Conservation (phyloP, 1,139 yeast genomes). For the Groenewaldozyma auringiensis region DNA sequence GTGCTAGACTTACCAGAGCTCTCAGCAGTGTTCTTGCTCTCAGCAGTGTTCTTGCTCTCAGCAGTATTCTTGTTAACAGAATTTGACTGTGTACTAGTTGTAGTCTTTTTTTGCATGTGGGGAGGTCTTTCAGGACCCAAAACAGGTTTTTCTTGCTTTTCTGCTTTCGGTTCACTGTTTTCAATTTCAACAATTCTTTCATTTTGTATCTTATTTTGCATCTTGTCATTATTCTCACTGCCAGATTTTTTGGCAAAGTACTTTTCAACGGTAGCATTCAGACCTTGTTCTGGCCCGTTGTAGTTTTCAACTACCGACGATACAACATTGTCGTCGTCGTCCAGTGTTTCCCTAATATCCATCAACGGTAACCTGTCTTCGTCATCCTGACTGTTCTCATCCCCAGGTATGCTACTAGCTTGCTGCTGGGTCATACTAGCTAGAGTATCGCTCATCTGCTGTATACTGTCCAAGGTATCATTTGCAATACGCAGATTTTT, state of each 20-base stretch:
- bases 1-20: too few relatives aligned
- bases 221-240: background rate
- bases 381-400: constrained; percentile 9
- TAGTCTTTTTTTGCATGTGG: background rate
- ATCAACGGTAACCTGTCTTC: constrained; percentile 53
- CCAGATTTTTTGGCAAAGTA: background rate
- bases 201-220: background rate
- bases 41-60: too few relatives aligned
- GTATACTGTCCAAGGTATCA: background rate
- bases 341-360: constrained; percentile 81
- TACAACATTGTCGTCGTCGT: constrained; percentile 66
- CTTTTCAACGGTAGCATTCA: background rate
- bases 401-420: background rate
- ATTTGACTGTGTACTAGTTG: too few relatives aligned
- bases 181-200: constrained; percentile 2
- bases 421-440: background rate
- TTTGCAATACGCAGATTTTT: background rate
- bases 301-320: constrained; percentile 25
- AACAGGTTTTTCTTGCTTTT: background rate
- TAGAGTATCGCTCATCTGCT: too few relatives aligned
- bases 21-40: too few relatives aligned
- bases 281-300: constrained; percentile 3
- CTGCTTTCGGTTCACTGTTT: background rate
- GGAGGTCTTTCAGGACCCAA: constrained; percentile 14
- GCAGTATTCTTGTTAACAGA: too few relatives aligned